These are phyloP conservation scores for Paulownia fortunei DNA, from an alignment of 257 asterid genomes.

Conservation along the genomic window DNA sequence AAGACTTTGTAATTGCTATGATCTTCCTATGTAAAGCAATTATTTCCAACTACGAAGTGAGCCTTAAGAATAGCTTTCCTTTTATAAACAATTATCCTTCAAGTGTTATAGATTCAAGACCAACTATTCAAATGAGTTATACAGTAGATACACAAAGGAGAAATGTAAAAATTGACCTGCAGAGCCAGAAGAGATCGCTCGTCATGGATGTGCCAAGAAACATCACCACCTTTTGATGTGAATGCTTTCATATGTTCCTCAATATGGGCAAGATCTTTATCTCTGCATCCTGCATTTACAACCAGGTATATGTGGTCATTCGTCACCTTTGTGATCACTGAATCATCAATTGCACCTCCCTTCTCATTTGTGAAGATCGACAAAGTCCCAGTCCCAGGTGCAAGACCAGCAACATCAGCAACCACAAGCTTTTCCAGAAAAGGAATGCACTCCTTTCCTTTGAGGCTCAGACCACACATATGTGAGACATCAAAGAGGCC, in stretches of 20 bases:
- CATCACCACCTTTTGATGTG: conserved; percentile 90
- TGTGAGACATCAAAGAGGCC: conserved; percentile 95
- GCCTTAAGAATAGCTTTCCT: neutral
- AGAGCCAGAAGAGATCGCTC: conserved; percentile 95
- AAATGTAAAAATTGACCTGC: conserved; percentile 57
- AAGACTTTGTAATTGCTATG: neutral
- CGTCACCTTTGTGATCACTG: conserved; percentile 88
- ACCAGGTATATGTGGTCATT: conserved; percentile 86
- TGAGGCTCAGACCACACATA: conserved; percentile 97
- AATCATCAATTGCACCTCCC: conserved; percentile 98
- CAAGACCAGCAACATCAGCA: conserved; percentile 96
- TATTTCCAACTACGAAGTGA: neutral
- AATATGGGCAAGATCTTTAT: conserved; percentile 96
- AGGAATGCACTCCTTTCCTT: conserved; percentile 87
- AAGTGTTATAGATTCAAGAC: neutral
- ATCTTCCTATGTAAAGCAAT: neutral
- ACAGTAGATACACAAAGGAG: neutral
- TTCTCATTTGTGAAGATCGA: conserved; percentile 96
- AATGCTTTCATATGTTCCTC: conserved; percentile 96
- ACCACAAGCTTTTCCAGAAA: conserved; percentile 94
- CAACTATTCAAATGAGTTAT: neutral
- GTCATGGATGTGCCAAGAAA: conserved; percentile 98
- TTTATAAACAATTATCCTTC: neutral
- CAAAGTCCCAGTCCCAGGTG: conserved; percentile 84
- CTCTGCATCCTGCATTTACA: conserved; percentile 98